phyloP scores from a whole-genome alignment of 768 basidiomycete species.

The Russula foetens region DNA sequence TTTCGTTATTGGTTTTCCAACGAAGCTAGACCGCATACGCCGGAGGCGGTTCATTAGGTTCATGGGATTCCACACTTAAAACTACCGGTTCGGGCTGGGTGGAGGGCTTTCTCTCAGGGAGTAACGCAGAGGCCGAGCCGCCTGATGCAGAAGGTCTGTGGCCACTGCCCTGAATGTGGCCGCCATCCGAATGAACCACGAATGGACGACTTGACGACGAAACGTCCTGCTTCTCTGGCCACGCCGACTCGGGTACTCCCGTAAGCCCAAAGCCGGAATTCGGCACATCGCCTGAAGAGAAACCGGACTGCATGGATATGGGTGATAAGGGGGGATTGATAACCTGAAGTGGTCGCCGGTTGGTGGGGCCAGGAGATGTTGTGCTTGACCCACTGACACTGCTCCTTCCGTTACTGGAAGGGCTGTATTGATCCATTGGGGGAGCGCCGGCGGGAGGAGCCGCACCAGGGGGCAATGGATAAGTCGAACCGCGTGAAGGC shows the following conservation, averaged over 20 bases:
- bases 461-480: constrained; percentile 9
- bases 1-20: neutral
- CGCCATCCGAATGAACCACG: constrained; percentile 1
- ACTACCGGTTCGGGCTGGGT: neutral
- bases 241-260: neutral
- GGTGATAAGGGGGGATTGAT: constrained; percentile 5
- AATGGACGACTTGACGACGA: neutral
- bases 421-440: neutral
- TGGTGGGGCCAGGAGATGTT: neutral
- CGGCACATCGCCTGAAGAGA: neutral
- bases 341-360: constrained; percentile 2
- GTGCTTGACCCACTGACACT: neutral
- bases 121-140: neutral
- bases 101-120: neutral
- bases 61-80: too few relatives aligned
- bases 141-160: neutral
- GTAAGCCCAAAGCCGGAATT: neutral
- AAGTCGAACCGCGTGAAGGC: neutral
- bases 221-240: neutral
- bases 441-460: constrained; percentile 11
- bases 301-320: neutral
- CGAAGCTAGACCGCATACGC: constrained; percentile 9
- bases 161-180: neutral
- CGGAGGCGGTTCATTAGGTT: constrained; percentile 1
- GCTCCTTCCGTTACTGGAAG: neutral